Base-by-base conservation (phyloP, 805 yeast species). In the Wickerhamomyces kurtzmanii region DNA sequence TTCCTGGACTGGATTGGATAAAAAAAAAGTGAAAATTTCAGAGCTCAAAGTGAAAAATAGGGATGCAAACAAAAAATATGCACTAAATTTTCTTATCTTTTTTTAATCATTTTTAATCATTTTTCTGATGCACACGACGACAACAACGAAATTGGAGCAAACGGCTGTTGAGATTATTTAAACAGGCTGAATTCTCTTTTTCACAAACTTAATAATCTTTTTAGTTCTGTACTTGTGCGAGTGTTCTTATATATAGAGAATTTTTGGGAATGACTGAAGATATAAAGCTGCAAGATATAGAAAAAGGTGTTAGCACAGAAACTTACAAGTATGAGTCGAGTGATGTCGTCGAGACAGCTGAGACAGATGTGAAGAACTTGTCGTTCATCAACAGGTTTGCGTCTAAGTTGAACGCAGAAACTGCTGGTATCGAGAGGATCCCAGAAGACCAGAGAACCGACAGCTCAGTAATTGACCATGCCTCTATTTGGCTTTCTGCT, bases 401-500 rank as follows among this genome's bases (percentile, higher is more conserved):
- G 9, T 34, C 40, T 15, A 32, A 33, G 7, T 23, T 55, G 15
- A 53, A 56, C 27, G 69, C 68, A 20, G 85, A 77, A 49, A 63
- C 69, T 14, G 71, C 80, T 47, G 95, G 95, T 54, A 75, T 87
- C 37, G 94, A 84, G 44, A 64, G 79, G 23, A 69, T 87, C 31
- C 73, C 82, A 7, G 94, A 80, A 36, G 81, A 76, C 24, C 89
- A 83, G 53, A 77, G 83, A 50, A 65, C 68, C 25, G 84, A 77
- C 36, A 66, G 65, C 24, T 74, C 82, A 20, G 48, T 79, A 34
- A 60, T 71, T 57, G 71, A 69, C 39, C 81, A 91, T 17, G 84
- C 85, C 24, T 64, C 87, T 27, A 81, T 86, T 89, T 86, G 95
- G 94, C 67, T 80, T 43, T 79, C 93, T 6, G 93, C 94, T 20